Conservation (phyloP, 345 rosid genomes). For the Abelmoschus esculentus region DNA sequence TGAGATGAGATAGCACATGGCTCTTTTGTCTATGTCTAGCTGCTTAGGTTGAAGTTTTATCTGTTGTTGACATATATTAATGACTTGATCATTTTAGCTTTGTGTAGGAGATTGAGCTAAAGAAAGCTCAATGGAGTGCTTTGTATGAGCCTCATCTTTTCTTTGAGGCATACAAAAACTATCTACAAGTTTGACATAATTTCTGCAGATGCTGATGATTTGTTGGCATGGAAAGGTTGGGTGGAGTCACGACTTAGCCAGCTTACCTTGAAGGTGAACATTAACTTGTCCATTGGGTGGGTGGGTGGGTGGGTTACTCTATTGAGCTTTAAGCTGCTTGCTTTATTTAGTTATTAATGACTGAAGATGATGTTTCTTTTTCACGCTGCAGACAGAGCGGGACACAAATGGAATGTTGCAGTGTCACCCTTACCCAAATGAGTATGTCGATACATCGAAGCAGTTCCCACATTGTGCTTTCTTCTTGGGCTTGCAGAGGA, state of each 20-base stretch:
- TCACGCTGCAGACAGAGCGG: conserved; percentile 57
- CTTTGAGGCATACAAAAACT: conserved; percentile 67
- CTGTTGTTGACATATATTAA: conserved; percentile 12
- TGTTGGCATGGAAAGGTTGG: conserved; percentile 74
- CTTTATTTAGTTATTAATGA: not conserved
- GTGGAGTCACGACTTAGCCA: conserved; percentile 73
- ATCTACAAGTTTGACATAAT: conserved; percentile 61
- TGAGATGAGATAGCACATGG: conserved; percentile 30
- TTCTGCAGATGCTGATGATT: conserved; percentile 50
- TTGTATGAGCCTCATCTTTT: conserved; percentile 58
- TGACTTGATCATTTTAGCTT: not conserved
- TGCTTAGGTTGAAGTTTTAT: not conserved
- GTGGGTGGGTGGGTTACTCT: no score
- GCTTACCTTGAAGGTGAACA: conserved; percentile 53
- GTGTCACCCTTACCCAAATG: conserved; percentile 70
- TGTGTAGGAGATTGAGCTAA: conserved; percentile 54
- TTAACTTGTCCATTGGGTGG: not conserved
- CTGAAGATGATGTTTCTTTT: conserved; percentile 4
- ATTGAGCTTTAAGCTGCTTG: conserved; percentile 6
- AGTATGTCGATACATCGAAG: conserved; percentile 44
- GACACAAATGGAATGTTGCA: conserved; percentile 68
- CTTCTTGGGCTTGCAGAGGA: conserved; percentile 74
- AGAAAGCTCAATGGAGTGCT: conserved; percentile 52
- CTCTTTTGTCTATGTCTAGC: not conserved
- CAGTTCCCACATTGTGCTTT: conserved; percentile 55